phyloP scores from a whole-genome alignment of 805 yeast genomes.

The Yarrowia phangngaensis region DNA sequence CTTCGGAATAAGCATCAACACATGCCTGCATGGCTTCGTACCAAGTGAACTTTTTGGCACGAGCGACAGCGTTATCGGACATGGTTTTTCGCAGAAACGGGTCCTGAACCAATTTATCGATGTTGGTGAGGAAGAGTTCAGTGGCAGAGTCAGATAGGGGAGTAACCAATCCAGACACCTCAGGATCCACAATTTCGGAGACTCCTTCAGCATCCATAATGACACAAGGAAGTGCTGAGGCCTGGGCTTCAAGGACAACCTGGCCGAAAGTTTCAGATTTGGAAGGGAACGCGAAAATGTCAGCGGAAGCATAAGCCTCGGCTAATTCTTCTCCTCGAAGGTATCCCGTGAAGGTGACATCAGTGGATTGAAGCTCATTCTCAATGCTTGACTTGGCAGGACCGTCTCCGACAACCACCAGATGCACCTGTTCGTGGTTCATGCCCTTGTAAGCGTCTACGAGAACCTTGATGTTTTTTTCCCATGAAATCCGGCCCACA shows the following conservation, averaged over 20 bases:
- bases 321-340: slow-evolving; percentile 30
- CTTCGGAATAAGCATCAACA: slow-evolving; percentile 24
- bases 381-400: slow-evolving; percentile 28
- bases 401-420: slow-evolving; percentile 31
- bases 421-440: slow-evolving; percentile 28
- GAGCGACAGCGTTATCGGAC: slow-evolving; percentile 20
- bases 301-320: slow-evolving; percentile 30
- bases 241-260: slow-evolving; percentile 31
- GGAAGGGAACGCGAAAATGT: slow-evolving; percentile 30
- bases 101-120: slow-evolving; percentile 25
- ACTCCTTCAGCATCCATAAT: slow-evolving; percentile 30
- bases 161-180: slow-evolving; percentile 27
- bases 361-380: slow-evolving; percentile 26
- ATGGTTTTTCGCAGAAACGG: slow-evolving; percentile 16
- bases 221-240: slow-evolving; percentile 31
- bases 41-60: slow-evolving; percentile 25
- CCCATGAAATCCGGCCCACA: slow-evolving; percentile 32
- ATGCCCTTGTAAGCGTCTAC: slow-evolving; percentile 28
- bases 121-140: neutral
- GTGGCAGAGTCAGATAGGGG: slow-evolving; percentile 10
- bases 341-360: slow-evolving; percentile 30
- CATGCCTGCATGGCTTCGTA: slow-evolving; percentile 27
- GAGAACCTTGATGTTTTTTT: slow-evolving; percentile 30
- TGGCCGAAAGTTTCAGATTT: slow-evolving; percentile 31
- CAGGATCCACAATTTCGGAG: slow-evolving; percentile 28